Evolutionary conservation across 2,329 filamentous ascomycete species (phyloP), one percentile per base, ranked within the genome.

Genomic region (Simplicillium aogashimaense): DNA sequence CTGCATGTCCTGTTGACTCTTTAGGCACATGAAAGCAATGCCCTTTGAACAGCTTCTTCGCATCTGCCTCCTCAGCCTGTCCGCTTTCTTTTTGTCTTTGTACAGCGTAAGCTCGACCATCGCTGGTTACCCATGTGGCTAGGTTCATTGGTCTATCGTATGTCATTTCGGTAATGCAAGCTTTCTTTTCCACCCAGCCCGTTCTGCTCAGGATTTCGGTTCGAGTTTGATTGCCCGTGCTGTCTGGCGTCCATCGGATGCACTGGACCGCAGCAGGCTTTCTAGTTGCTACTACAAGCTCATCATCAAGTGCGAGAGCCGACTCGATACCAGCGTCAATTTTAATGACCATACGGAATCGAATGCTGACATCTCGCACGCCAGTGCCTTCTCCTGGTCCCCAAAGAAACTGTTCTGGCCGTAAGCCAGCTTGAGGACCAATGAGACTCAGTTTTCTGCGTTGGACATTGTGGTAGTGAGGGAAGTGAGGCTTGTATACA

Each of bases 341-440:
- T 57, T 94, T 94, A 55, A 98, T 97, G 12, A 95, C 90, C 85
- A 95, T 95, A 42, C 90, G 78, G 61, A 98, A 98, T 10, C 87
- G 83, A 37, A 98, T 74, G 52, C 83, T 94, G 41, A 94, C 78
- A 61, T 98, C 92, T 39, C 79, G 77, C 38, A 95, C 81, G 3
- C 86, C 86, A 37, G 74, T 74, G 9, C 85, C 85, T 58, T 95
- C 92, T 29, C 89, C 89, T 2, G 84, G 78, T 0, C 86, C 86
- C 60, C 83, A 78, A 11, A 83, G 58, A 37, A 83, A 76, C 48
- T 79, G 72, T 38, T 82, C 78, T 2, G 76, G 74, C 14, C 66
- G 65, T 8, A 66, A 58, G 29, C 72, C 69, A 4, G 72, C 64
- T 12, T 72, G 69, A n/a, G 72, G 72, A 16, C 71, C 74, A 38